Percentiles rank a stretch among this genome's conserved stretches.
These are phyloP conservation scores for Ceratocystis ficicola DNA, from an alignment of 2,329 filamentous ascomycete genomes.

Conservation along the genomic window DNA sequence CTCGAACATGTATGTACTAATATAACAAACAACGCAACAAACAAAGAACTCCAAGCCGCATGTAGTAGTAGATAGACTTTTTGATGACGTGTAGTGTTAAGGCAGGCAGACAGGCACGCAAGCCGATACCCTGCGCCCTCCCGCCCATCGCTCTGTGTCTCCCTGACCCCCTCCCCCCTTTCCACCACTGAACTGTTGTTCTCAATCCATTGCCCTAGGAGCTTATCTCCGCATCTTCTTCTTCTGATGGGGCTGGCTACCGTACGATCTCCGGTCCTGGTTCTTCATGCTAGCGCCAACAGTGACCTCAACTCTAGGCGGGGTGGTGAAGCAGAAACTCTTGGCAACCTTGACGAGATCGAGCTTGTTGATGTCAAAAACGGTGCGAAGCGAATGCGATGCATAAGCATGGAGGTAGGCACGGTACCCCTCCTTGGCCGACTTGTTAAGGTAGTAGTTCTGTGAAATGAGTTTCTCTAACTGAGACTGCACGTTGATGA, in stretches of 20 bases:
- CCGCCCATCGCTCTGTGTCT: background rate
- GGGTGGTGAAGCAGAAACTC: slow-evolving; percentile 67
- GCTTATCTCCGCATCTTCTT: slow-evolving; percentile 33
- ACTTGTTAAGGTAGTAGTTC: slow-evolving; percentile 96
- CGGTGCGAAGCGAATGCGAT: slow-evolving; percentile 46
- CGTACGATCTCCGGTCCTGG: slow-evolving; percentile 58
- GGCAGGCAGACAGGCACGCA: background rate
- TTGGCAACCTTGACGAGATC: slow-evolving; percentile 75
- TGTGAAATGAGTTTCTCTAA: slow-evolving; percentile 86
- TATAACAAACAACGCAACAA: slow-evolving; percentile 14
- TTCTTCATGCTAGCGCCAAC: slow-evolving; percentile 71
- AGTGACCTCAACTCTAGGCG: slow-evolving; percentile 70
- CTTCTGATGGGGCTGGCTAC: slow-evolving; percentile 55
- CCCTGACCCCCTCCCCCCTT: background rate
- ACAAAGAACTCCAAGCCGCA: slow-evolving; percentile 18
- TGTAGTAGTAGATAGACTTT: slow-evolving; percentile 15
- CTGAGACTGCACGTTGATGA: slow-evolving; percentile 79
- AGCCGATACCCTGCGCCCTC: background rate
- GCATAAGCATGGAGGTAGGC: slow-evolving; percentile 94
- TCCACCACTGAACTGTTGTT: slow-evolving; percentile 8
- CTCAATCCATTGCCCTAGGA: background rate
- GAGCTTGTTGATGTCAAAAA: slow-evolving; percentile 71
- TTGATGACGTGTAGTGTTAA: slow-evolving; percentile 10
- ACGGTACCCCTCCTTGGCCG: slow-evolving; percentile 63
- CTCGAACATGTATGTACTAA: background rate